Conservation (phyloP, 2,329 filamentous ascomycete species). For the Nemania abortiva region DNA sequence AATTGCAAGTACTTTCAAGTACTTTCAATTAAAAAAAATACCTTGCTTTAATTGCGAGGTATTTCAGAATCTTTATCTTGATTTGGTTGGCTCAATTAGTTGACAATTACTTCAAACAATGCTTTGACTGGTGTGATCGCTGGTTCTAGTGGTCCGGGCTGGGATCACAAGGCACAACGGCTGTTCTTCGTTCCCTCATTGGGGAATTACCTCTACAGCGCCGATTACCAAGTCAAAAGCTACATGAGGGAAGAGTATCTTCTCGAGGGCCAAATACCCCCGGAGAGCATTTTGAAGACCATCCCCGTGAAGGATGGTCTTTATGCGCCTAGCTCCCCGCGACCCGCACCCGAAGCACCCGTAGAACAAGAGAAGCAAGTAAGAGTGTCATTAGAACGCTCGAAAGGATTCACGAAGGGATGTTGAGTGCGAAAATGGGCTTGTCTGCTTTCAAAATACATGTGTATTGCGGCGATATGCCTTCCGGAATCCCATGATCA, state of each 20-base stretch:
- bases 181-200: constrained; percentile 27
- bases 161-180: constrained; percentile 31
- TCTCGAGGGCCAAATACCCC: constrained; percentile 28
- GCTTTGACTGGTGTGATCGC: no score
- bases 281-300: constrained; percentile 11
- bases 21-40: no score
- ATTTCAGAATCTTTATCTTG: no score
- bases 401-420: no score
- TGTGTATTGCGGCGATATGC: neutral
- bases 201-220: neutral
- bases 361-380: neutral
- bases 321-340: neutral
- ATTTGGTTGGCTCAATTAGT: no score
- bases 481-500: no score
- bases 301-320: neutral
- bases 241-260: neutral
- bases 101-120: no score
- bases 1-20: no score
- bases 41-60: no score
- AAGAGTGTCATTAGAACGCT: neutral
- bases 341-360: neutral
- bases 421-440: no score
- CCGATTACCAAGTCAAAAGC: neutral
- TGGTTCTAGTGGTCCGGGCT: constrained; percentile 20
- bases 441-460: no score